Base-by-base conservation (phyloP, 768 basidiomycete species). In the Porpolomopsis calyptriformis region DNA sequence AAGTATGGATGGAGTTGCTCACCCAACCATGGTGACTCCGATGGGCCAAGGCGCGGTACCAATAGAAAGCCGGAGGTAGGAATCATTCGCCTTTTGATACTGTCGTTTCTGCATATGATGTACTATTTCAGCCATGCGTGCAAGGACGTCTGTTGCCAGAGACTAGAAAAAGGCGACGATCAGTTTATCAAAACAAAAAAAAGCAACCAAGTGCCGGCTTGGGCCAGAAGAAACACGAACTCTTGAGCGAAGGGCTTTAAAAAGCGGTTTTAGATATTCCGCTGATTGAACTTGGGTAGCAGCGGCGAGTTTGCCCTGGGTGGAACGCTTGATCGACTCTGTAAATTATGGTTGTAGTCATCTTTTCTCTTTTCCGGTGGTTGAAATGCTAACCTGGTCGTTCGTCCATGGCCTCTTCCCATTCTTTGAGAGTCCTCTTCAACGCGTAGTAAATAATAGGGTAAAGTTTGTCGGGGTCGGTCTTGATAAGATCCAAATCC, bases 41-140 rank as follows among this genome's bases (percentile, higher is more conserved):
- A 99, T 99, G 1, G 96, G 96, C 96, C 96, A 99, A 2, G 96
- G 93, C 0, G 96, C 94, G 56, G 96, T 99, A 26, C 96, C 96
- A 52, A 99, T 99, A 4, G 89, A 92, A 31, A 99, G 70, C 5
- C 96, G 85, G 19, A 99, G 78, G 61, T 99, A 99, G 0, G 93
- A 84, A 60, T 99, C 96, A 56, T 98, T 99, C 2, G 96, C 94
- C 45, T 72, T 77, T 62, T 97, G 91, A 55, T 99, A 99, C 61
- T 93, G 81, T 23, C 96, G 82, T 52, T 78, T 84, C 62, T 99
- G 96, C 91, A 96, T 94, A 64, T 91, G 68, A 58, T 97, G 86
- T 5, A 97, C 86, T 44, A 99, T 93, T 64, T 99, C 93, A 11
- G 90, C 82, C 49, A 91, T 85, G 35, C 84, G 80, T 33, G 70